These are phyloP conservation scores for Claviceps maximensis DNA, from an alignment of 2,329 filamentous ascomycete species.

Conservation along the genomic window DNA sequence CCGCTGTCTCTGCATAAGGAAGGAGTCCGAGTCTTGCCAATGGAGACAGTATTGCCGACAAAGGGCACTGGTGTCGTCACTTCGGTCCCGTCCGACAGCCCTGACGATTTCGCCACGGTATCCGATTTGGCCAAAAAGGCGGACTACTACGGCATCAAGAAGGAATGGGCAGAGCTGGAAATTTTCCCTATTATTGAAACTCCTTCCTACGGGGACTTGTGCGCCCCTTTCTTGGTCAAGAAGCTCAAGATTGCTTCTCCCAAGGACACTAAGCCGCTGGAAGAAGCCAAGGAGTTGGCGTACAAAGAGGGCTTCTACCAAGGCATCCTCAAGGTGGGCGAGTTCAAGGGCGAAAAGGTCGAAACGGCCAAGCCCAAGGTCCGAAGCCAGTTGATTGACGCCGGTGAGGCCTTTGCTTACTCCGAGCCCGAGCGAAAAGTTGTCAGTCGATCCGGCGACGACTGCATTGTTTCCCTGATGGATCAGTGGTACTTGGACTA, in stretches of 20 bases:
- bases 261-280: constrained; percentile 79
- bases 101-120: constrained; percentile 87
- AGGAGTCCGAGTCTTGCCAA: constrained; percentile 79
- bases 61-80: constrained; percentile 97
- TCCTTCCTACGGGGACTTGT: constrained; percentile 73
- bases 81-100: constrained; percentile 84
- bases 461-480: constrained; percentile 83
- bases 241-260: constrained; percentile 93
- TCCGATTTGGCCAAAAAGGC: constrained; percentile 86
- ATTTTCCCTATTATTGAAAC: constrained; percentile 84
- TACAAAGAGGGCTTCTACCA: constrained; percentile 98
- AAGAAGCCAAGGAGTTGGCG: constrained; percentile 86
- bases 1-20: constrained; percentile 76
- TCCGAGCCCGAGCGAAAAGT: constrained; percentile 87
- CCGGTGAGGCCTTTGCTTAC: constrained; percentile 74
- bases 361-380: constrained; percentile 80
- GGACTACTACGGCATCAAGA: constrained; percentile 90
- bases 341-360: constrained; percentile 78
- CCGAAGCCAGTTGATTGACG: constrained; percentile 60
- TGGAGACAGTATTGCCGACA: constrained; percentile 82
- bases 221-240: constrained; percentile 73
- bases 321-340: constrained; percentile 75
- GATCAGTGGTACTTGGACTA: constrained; percentile 99
- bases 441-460: constrained; percentile 76
- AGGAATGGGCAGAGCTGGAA: constrained; percentile 88